Percentiles rank a stretch among this genome's conserved stretches.
These are phyloP conservation scores for Fusarium sulawesiense DNA, from an alignment of 2,329 filamentous ascomycete species.

Conservation along the genomic window DNA sequence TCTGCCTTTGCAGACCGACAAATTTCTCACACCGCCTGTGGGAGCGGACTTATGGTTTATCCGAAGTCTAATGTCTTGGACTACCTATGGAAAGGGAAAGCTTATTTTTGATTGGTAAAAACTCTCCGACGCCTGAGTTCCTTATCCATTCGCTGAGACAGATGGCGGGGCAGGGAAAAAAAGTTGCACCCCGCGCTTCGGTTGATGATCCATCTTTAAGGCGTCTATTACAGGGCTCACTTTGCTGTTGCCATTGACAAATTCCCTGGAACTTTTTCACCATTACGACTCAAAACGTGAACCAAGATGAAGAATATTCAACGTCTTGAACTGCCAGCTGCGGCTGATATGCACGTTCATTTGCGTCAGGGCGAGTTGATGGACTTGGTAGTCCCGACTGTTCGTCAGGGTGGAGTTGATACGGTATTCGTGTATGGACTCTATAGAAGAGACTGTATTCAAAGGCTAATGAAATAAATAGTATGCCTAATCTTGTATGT, in stretches of 20 bases:
- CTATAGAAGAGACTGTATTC: conserved; percentile 24
- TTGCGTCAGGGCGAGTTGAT: conserved; percentile 75
- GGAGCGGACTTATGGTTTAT: conserved; percentile 41
- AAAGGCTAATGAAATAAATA: conserved; percentile 38
- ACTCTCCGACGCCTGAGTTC: conserved; percentile 6
- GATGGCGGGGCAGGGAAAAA: conserved; percentile 27
- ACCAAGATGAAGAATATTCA: conserved; percentile 43
- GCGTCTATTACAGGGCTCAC: conserved; percentile 7
- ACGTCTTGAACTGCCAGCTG: conserved; percentile 67
- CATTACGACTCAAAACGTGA: not conserved
- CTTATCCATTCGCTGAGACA: conserved; percentile 8
- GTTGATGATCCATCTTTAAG: conserved; percentile 8
- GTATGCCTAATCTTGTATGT: conserved; percentile 70
- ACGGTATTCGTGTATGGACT: conserved; percentile 64
- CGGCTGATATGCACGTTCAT: conserved; percentile 78
- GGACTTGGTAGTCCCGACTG: conserved; percentile 63
- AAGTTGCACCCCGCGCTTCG: conserved; percentile 21
- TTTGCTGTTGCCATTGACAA: not conserved
- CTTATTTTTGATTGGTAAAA: conserved; percentile 30
- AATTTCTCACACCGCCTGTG: conserved; percentile 56
- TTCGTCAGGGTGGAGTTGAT: conserved; percentile 72
- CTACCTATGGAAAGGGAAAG: too few species aligned
- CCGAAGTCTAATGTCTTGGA: conserved; percentile 11
- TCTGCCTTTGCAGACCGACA: conserved; percentile 57
- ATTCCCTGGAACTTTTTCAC: not conserved